phyloP scores from a whole-genome alignment of 2,329 filamentous ascomycete species.

The Sclerotinia subarctica region DNA sequence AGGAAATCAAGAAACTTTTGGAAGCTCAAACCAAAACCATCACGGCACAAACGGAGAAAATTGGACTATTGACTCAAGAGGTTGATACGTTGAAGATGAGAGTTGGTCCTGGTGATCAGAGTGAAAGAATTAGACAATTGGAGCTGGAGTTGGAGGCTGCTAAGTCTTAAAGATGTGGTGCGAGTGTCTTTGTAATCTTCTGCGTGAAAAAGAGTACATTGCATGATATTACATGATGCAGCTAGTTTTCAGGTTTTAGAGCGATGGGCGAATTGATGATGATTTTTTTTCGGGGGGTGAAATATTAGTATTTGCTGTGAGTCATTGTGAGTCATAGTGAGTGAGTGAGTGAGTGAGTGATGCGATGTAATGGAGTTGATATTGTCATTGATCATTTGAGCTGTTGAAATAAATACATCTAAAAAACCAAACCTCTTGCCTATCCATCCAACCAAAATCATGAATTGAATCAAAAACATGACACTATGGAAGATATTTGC shows the following conservation, averaged over 20 bases:
- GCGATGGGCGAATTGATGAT: slow-evolving; percentile 9
- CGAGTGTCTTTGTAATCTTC: neutral
- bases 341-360: no score
- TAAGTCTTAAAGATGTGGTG: slow-evolving; percentile 43
- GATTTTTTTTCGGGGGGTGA: neutral
- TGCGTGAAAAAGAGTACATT: neutral
- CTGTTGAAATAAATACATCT: no score
- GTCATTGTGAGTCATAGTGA: no score
- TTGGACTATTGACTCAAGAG: slow-evolving; percentile 65
- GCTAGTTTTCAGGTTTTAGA: slow-evolving; percentile 8
- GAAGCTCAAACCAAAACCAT: slow-evolving; percentile 76
- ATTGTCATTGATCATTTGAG: neutral
- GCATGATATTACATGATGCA: slow-evolving; percentile 1
- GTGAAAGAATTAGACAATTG: slow-evolving; percentile 65
- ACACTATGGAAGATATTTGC: neutral
- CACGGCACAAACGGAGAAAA: slow-evolving; percentile 71
- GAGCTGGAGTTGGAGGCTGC: slow-evolving; percentile 65
- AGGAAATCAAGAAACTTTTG: slow-evolving; percentile 74
- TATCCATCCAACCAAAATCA: neutral
- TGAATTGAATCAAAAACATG: neutral
- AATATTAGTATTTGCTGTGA: no score
- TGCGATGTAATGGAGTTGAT: neutral
- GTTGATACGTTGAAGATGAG: slow-evolving; percentile 79
- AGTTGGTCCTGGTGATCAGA: slow-evolving; percentile 55
- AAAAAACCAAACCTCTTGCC: neutral